A percentile compares a stretch with the other conserved stretches of the same genome.
Evolutionary conservation across 768 basidiomycete genomes (phyloP).

Genomic region (Filobasidium wieringae): DNA sequence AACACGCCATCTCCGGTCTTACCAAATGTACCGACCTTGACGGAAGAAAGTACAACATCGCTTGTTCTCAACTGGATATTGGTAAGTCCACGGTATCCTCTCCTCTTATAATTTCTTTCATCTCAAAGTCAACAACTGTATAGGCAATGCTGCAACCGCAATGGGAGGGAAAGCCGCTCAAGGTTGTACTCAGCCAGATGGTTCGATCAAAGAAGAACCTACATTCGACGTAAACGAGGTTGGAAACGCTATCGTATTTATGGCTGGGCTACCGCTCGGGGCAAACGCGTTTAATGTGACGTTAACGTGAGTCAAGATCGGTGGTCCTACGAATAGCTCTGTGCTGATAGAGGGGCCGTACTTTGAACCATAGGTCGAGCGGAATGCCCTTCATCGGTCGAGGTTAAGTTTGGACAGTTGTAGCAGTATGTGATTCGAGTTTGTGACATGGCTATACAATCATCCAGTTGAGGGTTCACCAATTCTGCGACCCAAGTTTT

Average conservation of each 20-base stretch:
- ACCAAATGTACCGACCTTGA: conserved; percentile 68
- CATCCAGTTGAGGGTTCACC: too few species aligned
- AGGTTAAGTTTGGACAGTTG: conserved; percentile 12
- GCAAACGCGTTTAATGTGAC: conserved; percentile 61
- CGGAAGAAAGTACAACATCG: conserved; percentile 59
- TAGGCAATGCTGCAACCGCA: conserved; percentile 52
- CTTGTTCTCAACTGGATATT: conserved; percentile 71
- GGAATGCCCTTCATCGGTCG: conserved; percentile 37
- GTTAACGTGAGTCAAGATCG: conserved; percentile 51
- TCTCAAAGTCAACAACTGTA: background rate
- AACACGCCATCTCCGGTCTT: conserved; percentile 66
- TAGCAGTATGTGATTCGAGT: too few species aligned
- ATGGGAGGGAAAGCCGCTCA: conserved; percentile 45
- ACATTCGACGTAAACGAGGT: conserved; percentile 63
- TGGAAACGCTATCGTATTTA: conserved; percentile 57
- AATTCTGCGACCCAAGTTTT: too few species aligned
- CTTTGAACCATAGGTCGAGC: conserved; percentile 20
- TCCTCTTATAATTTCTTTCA: background rate
- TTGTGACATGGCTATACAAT: too few species aligned
- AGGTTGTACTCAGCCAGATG: conserved; percentile 61
- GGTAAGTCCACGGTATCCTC: conserved; percentile 41
- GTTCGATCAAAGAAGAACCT: conserved; percentile 48
- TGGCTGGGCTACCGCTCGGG: conserved; percentile 56
- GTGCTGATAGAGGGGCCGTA: background rate
- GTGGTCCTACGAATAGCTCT: too few species aligned